These are phyloP conservation scores for Penicillium subrubescens DNA, from an alignment of 495 filamentous ascomycete genomes.

Conservation along the genomic window DNA sequence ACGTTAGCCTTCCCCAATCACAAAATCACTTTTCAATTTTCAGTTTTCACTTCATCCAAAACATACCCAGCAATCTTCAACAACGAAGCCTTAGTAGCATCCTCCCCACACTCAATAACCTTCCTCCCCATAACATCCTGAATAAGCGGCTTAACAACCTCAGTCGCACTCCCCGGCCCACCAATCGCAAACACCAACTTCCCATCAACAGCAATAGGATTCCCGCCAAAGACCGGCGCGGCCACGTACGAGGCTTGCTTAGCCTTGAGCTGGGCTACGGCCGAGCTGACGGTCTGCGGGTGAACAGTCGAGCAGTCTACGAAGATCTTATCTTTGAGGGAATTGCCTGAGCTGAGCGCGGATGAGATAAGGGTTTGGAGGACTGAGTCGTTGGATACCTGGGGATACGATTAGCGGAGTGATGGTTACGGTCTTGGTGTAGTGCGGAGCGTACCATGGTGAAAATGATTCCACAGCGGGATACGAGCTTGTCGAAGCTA, in stretches of 20 bases:
- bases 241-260: conserved; percentile 42
- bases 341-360: conserved; percentile 33
- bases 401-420: background rate
- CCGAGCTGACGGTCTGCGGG: conserved; percentile 39
- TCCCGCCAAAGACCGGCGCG: conserved; percentile 50
- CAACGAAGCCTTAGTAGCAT: conserved; percentile 47
- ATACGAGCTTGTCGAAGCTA: conserved; percentile 40
- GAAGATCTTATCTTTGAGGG: conserved; percentile 49
- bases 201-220: conserved; percentile 45
- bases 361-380: conserved; percentile 39
- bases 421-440: background rate
- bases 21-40: too few relatives aligned
- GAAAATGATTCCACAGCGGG: conserved; percentile 46
- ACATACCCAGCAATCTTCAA: conserved; percentile 50
- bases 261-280: conserved; percentile 37
- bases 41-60: background rate
- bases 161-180: conserved; percentile 38
- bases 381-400: conserved; percentile 48
- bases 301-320: conserved; percentile 53
- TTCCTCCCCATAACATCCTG: conserved; percentile 48
- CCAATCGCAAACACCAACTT: conserved; percentile 52
- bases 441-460: conserved; percentile 37
- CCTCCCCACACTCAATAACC: conserved; percentile 51
- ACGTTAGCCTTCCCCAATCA: background rate
- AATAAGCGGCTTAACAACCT: conserved; percentile 46